These are phyloP conservation scores for Saccharomycopsis javanensis DNA, from an alignment of 805 yeast genomes.

Conservation along the genomic window DNA sequence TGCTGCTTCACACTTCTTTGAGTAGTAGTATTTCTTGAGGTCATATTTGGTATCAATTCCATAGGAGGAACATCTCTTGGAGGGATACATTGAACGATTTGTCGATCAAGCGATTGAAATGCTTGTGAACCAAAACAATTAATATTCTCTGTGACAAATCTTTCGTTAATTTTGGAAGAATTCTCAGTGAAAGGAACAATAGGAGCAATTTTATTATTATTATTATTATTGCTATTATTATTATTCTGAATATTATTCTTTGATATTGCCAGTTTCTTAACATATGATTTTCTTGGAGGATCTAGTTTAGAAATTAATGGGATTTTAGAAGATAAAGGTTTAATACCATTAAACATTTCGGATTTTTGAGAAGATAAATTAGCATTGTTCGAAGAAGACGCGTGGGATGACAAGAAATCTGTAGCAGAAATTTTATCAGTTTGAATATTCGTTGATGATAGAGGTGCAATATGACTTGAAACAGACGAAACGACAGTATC, in stretches of 20 bases:
- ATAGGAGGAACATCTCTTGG: not conserved
- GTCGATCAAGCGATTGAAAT: not conserved
- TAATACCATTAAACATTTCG: slow-evolving; percentile 7
- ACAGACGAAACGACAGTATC: slow-evolving; percentile 30
- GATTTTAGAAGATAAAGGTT: not conserved
- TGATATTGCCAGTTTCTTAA: not conserved
- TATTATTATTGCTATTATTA: too few species aligned
- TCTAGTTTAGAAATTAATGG: not conserved
- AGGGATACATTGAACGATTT: not conserved
- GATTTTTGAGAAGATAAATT: slow-evolving; percentile 1
- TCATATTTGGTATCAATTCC: not conserved
- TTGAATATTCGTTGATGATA: not conserved
- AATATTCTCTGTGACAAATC: not conserved
- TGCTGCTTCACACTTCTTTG: not conserved
- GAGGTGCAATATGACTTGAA: not conserved
- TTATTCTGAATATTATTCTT: not conserved
- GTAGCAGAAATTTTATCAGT: not conserved
- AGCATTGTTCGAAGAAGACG: not conserved
- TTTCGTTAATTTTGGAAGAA: not conserved
- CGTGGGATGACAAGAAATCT: not conserved
- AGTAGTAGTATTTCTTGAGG: not conserved
- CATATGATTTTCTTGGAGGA: slow-evolving; percentile 1
- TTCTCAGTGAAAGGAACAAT: not conserved
- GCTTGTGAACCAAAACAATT: not conserved
- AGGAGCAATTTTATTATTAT: not conserved